Conservation (phyloP, 352 stramenopile genomes). For the Blastocystis sp. region DNA sequence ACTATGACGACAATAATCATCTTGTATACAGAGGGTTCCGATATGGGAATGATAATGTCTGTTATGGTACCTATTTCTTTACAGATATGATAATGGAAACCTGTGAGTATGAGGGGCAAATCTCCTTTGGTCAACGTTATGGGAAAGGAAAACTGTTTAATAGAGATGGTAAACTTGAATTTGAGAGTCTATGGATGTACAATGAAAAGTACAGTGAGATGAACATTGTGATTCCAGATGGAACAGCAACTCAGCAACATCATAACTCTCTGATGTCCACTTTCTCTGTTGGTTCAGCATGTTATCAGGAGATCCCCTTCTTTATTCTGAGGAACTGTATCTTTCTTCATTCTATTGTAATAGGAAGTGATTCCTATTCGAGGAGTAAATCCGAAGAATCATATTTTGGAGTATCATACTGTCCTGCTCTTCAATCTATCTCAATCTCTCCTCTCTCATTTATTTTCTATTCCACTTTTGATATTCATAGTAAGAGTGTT, state of each 20-base stretch:
- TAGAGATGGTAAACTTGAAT: neutral
- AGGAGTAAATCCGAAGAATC: neutral
- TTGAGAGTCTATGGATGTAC: neutral
- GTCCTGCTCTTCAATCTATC: neutral
- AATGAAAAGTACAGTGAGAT: neutral
- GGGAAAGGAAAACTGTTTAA: neutral
- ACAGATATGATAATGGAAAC: neutral
- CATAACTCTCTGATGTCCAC: constrained; percentile 1
- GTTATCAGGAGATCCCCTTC: neutral
- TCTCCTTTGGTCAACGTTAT: neutral
- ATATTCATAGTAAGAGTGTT: neutral
- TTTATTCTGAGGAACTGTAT: neutral
- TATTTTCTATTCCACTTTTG: neutral
- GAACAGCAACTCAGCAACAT: neutral
- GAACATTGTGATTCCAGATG: neutral
- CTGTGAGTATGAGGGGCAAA: neutral
- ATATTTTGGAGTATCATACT: neutral
- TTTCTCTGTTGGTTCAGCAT: neutral
- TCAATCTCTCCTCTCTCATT: neutral
- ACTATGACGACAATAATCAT: neutral
- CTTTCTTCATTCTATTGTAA: neutral
- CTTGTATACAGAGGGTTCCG: neutral
- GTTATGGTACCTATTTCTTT: constrained; percentile 47
- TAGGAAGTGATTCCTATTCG: neutral
- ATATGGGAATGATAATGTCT: constrained; percentile 18